Evolutionary conservation across 495 filamentous ascomycete species (phyloP).

Genomic region (Pyronema omphalodes): DNA sequence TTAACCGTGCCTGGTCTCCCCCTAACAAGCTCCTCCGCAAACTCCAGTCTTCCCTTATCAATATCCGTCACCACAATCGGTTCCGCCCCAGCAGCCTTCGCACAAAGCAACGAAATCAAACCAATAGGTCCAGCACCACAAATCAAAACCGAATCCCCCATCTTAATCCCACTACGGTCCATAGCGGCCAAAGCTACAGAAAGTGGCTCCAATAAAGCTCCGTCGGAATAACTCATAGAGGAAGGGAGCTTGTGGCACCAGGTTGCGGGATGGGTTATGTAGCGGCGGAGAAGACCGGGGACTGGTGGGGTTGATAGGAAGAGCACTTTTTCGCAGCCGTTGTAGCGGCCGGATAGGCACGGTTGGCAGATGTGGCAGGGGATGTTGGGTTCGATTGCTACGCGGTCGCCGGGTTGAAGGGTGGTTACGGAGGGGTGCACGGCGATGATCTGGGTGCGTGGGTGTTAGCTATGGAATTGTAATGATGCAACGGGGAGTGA

Average conservation of each 20-base stretch:
- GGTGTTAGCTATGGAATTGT: background rate
- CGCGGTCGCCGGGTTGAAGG: slow-evolving; percentile 64
- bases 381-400: slow-evolving; percentile 81
- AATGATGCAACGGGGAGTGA: slow-evolving; percentile 1
- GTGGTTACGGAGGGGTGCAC: slow-evolving; percentile 58
- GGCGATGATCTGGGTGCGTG: slow-evolving; percentile 38
- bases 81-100: slow-evolving; percentile 61
- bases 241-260: slow-evolving; percentile 87
- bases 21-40: slow-evolving; percentile 63
- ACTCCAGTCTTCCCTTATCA: slow-evolving; percentile 60
- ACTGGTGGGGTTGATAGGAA: slow-evolving; percentile 84
- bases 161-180: slow-evolving; percentile 53
- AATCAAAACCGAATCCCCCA: slow-evolving; percentile 69
- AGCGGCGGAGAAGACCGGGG: slow-evolving; percentile 71
- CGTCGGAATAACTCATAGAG: slow-evolving; percentile 73
- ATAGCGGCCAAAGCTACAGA: slow-evolving; percentile 71
- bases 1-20: slow-evolving; percentile 32
- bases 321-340: slow-evolving; percentile 65
- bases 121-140: slow-evolving; percentile 88
- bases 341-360: slow-evolving; percentile 78
- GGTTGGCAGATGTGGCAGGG: slow-evolving; percentile 79
- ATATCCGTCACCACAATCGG: slow-evolving; percentile 88
- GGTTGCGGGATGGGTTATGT: slow-evolving; percentile 77
- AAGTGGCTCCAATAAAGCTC: slow-evolving; percentile 71
- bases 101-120: slow-evolving; percentile 65